Conservation (phyloP, 306 rosid genomes). For the Carpinus viminea region DNA sequence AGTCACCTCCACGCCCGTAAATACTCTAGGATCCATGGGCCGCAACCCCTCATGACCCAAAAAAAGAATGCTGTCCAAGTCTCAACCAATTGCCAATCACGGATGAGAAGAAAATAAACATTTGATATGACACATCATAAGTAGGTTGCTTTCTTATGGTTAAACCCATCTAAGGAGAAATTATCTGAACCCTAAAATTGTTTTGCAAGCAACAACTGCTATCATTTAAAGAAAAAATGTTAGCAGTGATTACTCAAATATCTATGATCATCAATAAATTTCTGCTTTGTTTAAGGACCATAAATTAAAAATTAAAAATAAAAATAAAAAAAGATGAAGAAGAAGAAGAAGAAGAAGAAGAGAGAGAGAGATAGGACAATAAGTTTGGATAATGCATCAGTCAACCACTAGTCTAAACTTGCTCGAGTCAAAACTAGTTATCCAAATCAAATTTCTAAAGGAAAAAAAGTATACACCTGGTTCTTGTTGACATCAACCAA, state of each 20-base stretch:
- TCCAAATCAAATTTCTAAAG: slow-evolving; percentile 17
- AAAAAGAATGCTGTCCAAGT: background rate
- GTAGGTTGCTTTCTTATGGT: background rate
- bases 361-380: background rate
- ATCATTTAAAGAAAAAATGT: background rate
- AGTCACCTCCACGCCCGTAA: background rate
- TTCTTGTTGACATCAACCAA: slow-evolving; percentile 78
- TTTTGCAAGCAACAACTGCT: background rate
- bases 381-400: background rate
- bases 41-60: background rate
- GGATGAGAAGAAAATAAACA: background rate
- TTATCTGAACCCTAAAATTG: background rate
- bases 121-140: background rate
- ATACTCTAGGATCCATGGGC: background rate
- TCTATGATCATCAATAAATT: background rate
- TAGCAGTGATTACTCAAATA: background rate
- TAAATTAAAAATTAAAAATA: too few species aligned
- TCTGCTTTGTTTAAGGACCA: background rate
- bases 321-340: too few species aligned
- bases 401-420: background rate
- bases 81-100: background rate
- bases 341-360: too few species aligned
- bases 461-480: slow-evolving; percentile 58
- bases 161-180: background rate
- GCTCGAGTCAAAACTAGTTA: background rate